phyloP scores from a whole-genome alignment of 768 basidiomycete species.

The Amyloporia xantha region DNA sequence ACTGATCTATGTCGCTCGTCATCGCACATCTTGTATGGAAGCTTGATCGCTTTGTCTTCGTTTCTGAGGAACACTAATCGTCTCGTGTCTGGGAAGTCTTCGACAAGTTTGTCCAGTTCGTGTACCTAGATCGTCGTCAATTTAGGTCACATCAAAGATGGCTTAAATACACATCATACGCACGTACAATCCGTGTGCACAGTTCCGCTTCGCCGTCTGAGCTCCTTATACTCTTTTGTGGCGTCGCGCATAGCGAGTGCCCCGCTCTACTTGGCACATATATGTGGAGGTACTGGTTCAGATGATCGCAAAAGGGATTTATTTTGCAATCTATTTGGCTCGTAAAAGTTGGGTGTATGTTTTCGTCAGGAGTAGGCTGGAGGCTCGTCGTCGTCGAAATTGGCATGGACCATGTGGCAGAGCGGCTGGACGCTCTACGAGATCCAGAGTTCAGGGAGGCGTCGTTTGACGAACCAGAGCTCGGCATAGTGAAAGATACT shows the following conservation, averaged over 20 bases:
- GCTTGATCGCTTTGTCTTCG: not conserved
- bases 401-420: not conserved
- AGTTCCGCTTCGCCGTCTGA: not conserved
- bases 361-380: not conserved
- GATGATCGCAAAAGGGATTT: not conserved
- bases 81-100: not conserved
- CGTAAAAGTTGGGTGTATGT: too few relatives aligned
- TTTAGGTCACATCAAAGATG: not conserved
- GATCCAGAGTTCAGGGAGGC: not conserved
- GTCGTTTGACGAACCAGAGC: not conserved
- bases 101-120: not conserved
- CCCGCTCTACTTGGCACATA: not conserved
- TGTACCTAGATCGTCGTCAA: not conserved
- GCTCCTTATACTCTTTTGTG: not conserved
- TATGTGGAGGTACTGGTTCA: not conserved
- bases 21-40: not conserved
- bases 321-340: not conserved
- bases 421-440: not conserved
- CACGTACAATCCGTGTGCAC: not conserved
- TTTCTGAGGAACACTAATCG: not conserved
- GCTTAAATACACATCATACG: not conserved
- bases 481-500: too few relatives aligned
- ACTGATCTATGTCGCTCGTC: not conserved
- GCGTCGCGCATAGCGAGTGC: not conserved
- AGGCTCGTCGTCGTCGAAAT: not conserved